phyloP scores from a whole-genome alignment of 495 filamentous ascomycete genomes.

The Thermothielavioides terrestris region DNA sequence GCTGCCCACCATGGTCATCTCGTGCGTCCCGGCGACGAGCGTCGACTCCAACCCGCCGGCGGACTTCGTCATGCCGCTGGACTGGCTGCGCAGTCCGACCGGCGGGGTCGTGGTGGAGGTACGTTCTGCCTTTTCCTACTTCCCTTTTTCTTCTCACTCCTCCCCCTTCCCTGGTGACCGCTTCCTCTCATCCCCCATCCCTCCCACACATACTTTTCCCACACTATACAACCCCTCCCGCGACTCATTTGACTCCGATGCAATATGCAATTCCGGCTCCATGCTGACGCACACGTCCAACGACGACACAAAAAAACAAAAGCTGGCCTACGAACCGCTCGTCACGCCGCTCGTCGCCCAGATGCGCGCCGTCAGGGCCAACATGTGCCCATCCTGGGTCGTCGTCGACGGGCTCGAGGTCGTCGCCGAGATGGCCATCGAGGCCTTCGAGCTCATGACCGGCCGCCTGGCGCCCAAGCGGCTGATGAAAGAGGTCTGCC shows the following conservation, averaged over 20 bases:
- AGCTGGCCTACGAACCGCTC: constrained; percentile 66
- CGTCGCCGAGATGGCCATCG: constrained; percentile 71
- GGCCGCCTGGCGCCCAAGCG: constrained; percentile 69
- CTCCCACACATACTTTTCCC: no score
- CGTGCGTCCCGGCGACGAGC: constrained; percentile 64
- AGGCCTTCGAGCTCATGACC: constrained; percentile 76
- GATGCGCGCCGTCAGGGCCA: constrained; percentile 45
- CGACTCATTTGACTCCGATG: no score
- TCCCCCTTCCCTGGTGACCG: not conserved
- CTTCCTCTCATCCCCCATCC: no score
- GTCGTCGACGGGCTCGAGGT: constrained; percentile 74
- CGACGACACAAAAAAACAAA: no score
- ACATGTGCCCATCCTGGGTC: constrained; percentile 58
- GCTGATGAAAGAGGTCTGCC: constrained; percentile 54
- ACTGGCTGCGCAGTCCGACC: constrained; percentile 68
- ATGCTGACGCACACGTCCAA: no score
- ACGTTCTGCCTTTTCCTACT: constrained; percentile 4
- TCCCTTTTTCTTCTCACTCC: not conserved
- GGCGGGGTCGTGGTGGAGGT: constrained; percentile 74
- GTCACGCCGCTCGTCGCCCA: constrained; percentile 64
- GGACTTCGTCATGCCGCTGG: constrained; percentile 64
- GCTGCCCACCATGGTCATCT: constrained; percentile 66
- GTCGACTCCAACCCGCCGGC: constrained; percentile 54
- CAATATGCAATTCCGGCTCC: no score
- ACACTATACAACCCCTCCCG: no score